Conservation (phyloP, 345 rosid genomes). For the Noccaea bulbosa region DNA sequence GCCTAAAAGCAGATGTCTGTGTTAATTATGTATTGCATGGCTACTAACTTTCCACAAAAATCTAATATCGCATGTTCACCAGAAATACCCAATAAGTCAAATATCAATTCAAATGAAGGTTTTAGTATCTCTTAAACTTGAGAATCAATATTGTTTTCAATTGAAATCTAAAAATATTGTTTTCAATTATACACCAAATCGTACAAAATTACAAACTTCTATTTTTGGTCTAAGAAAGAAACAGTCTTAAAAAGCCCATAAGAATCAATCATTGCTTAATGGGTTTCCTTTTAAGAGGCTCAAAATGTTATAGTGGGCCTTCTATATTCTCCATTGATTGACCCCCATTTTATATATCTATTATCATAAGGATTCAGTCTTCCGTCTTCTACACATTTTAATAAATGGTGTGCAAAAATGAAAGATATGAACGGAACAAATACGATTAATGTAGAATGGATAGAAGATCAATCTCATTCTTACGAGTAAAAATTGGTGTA, state of each 20-base stretch:
- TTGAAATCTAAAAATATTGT: too few relatives aligned
- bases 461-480: neutral
- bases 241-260: neutral
- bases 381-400: too few relatives aligned
- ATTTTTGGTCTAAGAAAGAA: neutral
- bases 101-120: neutral
- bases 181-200: too few relatives aligned
- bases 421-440: too few relatives aligned
- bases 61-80: neutral
- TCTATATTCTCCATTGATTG: neutral
- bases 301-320: neutral
- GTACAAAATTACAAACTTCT: neutral
- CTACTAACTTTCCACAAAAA: neutral
- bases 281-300: neutral
- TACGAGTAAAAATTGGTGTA: too few relatives aligned
- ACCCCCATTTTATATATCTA: too few relatives aligned
- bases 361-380: too few relatives aligned
- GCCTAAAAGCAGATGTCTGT: slow-evolving; percentile 18
- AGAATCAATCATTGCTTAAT: neutral
- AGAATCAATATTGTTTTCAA: too few relatives aligned
- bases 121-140: too few relatives aligned
- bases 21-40: neutral
- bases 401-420: too few relatives aligned
- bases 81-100: neutral
- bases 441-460: neutral